These are phyloP conservation scores for Collybiopsis luxurians DNA, from an alignment of 768 basidiomycete species.

Conservation along the genomic window DNA sequence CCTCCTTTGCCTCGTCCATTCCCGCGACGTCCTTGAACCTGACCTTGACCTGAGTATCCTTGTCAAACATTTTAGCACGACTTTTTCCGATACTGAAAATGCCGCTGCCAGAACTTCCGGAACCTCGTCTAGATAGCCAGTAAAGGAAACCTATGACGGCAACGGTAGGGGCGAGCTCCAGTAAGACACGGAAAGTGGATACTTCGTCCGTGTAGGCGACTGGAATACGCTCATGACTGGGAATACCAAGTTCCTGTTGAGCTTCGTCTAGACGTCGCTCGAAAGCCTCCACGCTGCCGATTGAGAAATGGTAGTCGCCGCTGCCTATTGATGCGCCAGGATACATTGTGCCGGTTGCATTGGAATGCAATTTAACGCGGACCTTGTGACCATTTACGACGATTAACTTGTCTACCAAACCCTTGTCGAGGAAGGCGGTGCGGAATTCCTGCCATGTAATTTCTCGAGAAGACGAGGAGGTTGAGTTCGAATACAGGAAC, in stretches of 20 bases:
- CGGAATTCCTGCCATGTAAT: conserved; percentile 99
- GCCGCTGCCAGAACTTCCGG: conserved; percentile 71
- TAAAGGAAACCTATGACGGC: conserved; percentile 88
- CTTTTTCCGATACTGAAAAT: conserved; percentile 98
- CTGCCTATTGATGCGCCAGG: conserved; percentile 49
- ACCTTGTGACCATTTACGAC: conserved; percentile 91
- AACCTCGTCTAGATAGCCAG: conserved; percentile 78
- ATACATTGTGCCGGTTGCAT: conserved; percentile 79
- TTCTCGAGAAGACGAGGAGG: conserved; percentile 64
- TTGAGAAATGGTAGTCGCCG: conserved; percentile 89
- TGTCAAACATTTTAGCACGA: conserved; percentile 91
- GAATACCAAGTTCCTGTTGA: conserved; percentile 89
- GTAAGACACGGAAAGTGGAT: conserved; percentile 72
- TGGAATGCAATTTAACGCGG: conserved; percentile 89
- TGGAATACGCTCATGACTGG: conserved; percentile 89
- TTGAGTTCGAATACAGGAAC: conserved; percentile 62
- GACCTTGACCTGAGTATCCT: conserved; percentile 90
- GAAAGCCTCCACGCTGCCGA: conserved; percentile 95
- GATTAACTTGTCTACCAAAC: conserved; percentile 88
- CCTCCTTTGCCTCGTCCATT: conserved; percentile 99
- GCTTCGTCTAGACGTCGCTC: conserved; percentile 94
- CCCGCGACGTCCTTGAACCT: conserved; percentile 98
- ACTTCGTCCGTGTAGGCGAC: conserved; percentile 97
- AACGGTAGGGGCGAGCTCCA: conserved; percentile 94
- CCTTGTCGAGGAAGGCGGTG: conserved; percentile 94